A percentile compares a stretch with the other conserved stretches of the same genome.
These are phyloP conservation scores for Solanum stenotomum DNA, from an alignment of 257 asterid genomes.

Conservation along the genomic window DNA sequence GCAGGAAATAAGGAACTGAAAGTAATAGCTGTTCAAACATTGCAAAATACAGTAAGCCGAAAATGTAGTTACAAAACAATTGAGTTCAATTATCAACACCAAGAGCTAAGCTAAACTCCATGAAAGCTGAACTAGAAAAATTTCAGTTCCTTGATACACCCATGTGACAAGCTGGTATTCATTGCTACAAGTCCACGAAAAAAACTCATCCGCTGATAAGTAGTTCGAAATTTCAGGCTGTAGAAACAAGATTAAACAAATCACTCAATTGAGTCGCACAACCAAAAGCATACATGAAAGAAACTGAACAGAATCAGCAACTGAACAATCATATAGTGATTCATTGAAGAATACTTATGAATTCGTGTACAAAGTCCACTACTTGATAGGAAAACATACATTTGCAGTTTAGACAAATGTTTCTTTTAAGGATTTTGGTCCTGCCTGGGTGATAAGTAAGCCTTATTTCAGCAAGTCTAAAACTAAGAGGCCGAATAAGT, in stretches of 20 bases:
- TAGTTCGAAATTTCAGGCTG: background rate
- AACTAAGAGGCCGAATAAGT: background rate
- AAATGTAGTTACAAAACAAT: no score
- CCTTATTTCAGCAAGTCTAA: background rate
- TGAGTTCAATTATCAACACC: background rate
- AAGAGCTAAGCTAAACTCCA: background rate
- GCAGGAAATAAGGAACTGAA: background rate
- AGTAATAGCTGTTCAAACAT: background rate
- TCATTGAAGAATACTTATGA: background rate
- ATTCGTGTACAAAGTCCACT: background rate
- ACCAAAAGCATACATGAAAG: background rate
- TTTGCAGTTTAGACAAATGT: background rate
- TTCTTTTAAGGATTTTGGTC: background rate
- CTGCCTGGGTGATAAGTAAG: background rate
- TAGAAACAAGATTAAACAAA: background rate
- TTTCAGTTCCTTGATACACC: background rate
- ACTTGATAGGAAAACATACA: background rate
- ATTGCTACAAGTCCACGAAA: background rate
- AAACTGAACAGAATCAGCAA: background rate
- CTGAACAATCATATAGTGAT: background rate
- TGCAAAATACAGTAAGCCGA: background rate
- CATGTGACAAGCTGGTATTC: background rate
- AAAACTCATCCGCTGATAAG: background rate
- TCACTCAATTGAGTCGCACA: background rate
- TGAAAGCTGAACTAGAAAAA: background rate